Percentiles rank a stretch among this genome's conserved stretches.
These are phyloP conservation scores for Prunus campanulata DNA, from an alignment of 306 rosid genomes.

Conservation along the genomic window DNA sequence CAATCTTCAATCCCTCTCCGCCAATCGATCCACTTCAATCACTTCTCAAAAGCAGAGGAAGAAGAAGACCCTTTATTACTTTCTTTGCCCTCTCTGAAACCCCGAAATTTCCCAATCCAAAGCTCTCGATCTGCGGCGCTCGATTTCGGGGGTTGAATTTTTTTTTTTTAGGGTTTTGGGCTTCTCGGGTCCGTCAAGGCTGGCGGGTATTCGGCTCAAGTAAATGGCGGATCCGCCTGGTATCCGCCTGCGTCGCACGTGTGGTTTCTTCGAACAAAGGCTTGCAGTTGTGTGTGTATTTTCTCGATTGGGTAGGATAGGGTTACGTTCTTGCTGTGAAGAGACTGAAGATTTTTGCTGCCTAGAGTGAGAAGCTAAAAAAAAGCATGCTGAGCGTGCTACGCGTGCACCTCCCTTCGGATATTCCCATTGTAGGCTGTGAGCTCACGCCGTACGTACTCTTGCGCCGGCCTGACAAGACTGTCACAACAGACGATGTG, in stretches of 20 bases:
- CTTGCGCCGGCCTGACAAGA: slow-evolving; percentile 66
- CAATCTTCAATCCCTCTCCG: slow-evolving; percentile 35
- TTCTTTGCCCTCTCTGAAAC: neutral
- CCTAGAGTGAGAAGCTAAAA: slow-evolving; percentile 36
- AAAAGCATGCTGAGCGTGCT: slow-evolving; percentile 92
- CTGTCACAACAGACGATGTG: slow-evolving; percentile 60
- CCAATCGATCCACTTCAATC: slow-evolving; percentile 29
- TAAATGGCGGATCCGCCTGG: slow-evolving; percentile 94
- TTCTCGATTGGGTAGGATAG: slow-evolving; percentile 39
- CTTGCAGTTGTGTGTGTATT: slow-evolving; percentile 23
- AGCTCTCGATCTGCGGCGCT: slow-evolving; percentile 39
- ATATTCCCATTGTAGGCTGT: slow-evolving; percentile 96
- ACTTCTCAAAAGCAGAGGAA: slow-evolving; percentile 1
- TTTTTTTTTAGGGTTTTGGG: slow-evolving; percentile 30
- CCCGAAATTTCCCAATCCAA: neutral
- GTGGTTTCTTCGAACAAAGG: slow-evolving; percentile 26
- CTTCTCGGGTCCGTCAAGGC: slow-evolving; percentile 40
- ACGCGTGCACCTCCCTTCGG: slow-evolving; percentile 95
- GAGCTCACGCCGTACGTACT: slow-evolving; percentile 96
- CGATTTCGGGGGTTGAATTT: slow-evolving; percentile 1
- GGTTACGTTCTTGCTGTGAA: slow-evolving; percentile 31
- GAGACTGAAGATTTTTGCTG: slow-evolving; percentile 13
- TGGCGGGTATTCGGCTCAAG: slow-evolving; percentile 61
- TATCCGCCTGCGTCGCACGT: slow-evolving; percentile 44
- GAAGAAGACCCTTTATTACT: neutral